Evolutionary conservation across 2,329 filamentous ascomycete species (phyloP).

Genomic region (Paradendryphiella salina): DNA sequence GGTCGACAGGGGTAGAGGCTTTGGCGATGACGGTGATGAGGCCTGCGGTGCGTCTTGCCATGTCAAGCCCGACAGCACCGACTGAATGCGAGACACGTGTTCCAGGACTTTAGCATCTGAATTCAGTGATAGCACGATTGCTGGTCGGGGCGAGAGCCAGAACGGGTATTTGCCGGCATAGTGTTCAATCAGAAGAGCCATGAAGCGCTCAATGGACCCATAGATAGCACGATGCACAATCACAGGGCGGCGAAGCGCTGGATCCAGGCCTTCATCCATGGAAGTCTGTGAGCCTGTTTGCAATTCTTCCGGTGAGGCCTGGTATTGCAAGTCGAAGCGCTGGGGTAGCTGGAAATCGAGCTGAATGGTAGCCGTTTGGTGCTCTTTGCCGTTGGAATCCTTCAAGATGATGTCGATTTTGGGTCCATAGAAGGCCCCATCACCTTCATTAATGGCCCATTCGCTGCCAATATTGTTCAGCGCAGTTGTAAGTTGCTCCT

Average conservation of each 20-base stretch:
- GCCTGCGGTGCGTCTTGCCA: constrained; percentile 14
- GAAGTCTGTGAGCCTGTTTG: constrained; percentile 57
- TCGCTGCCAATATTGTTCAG: constrained; percentile 65
- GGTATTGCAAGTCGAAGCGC: constrained; percentile 76
- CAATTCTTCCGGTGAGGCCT: constrained; percentile 66
- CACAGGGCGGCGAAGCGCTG: constrained; percentile 60
- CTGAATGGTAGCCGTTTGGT: constrained; percentile 87
- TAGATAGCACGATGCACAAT: constrained; percentile 84
- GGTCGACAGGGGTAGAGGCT: constrained; percentile 54
- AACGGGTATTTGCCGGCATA: constrained; percentile 80
- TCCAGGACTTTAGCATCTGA: constrained; percentile 58
- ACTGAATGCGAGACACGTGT: constrained; percentile 51
- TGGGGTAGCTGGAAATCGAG: constrained; percentile 88
- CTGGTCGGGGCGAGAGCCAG: constrained; percentile 82
- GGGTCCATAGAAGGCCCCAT: constrained; percentile 88
- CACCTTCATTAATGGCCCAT: constrained; percentile 77
- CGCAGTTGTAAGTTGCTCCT: constrained; percentile 66
- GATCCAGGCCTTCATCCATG: constrained; percentile 45
- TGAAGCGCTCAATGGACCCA: constrained; percentile 80
- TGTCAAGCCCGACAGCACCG: constrained; percentile 36
- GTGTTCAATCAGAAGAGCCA: constrained; percentile 83
- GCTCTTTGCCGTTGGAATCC: constrained; percentile 76
- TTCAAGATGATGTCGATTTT: constrained; percentile 86
- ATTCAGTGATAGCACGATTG: constrained; percentile 73
- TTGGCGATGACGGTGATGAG: constrained; percentile 25